Conservation (phyloP, 2,329 filamentous ascomycete species). For the Eurotiales sp. region DNA sequence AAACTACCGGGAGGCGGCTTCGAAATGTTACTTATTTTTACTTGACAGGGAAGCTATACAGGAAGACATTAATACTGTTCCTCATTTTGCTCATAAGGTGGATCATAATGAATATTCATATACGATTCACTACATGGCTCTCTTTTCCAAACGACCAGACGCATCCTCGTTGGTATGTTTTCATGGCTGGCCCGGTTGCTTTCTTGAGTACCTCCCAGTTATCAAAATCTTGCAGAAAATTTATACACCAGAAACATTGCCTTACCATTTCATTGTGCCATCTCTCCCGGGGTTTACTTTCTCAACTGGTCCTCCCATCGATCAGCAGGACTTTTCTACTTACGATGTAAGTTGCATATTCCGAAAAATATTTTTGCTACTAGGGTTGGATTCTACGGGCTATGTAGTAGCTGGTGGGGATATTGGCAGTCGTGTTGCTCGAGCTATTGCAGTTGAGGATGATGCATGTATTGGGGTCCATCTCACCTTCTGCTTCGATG, state of each 20-base stretch:
- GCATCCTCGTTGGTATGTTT: constrained; percentile 51
- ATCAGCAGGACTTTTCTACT: constrained; percentile 39
- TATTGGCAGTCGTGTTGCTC: constrained; percentile 46
- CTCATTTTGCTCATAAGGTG: constrained; percentile 43
- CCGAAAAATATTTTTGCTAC: constrained; percentile 44
- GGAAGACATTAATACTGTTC: constrained; percentile 48
- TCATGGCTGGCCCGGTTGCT: constrained; percentile 53
- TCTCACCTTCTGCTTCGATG: constrained; percentile 11
- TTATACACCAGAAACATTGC: constrained; percentile 49
- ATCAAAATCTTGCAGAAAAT: constrained; percentile 44
- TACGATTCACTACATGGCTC: constrained; percentile 51
- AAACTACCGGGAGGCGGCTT: too few species aligned
- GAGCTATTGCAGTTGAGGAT: constrained; percentile 41
- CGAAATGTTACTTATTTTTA: too few species aligned
- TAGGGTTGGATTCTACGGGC: constrained; percentile 47
- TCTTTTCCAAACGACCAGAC: constrained; percentile 50
- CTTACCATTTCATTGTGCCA: constrained; percentile 56
- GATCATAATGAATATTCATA: constrained; percentile 19
- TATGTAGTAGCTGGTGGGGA: constrained; percentile 59
- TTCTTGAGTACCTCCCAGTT: constrained; percentile 54
- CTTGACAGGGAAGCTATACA: constrained; percentile 42
- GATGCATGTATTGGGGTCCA: constrained; percentile 49
- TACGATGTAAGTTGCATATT: constrained; percentile 44
- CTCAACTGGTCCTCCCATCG: constrained; percentile 46
- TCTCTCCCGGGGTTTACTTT: constrained; percentile 54